phyloP scores from a whole-genome alignment of 192 early-diverging fungal species.

The Rhizoclosmatium sp. region DNA sequence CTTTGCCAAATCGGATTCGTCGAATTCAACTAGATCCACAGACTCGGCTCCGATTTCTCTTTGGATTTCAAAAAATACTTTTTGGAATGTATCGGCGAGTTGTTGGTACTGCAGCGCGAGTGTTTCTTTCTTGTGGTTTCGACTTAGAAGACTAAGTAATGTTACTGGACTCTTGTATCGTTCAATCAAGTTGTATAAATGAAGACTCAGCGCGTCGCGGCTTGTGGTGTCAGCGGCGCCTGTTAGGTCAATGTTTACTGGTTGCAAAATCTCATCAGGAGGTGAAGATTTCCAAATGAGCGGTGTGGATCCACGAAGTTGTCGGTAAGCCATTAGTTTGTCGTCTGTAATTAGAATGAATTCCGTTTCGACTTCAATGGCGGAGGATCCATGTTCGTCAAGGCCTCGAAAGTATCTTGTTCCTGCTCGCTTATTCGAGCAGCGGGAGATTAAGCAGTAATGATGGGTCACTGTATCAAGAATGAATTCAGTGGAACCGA shows the following conservation, averaged over 20 bases:
- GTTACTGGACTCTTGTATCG: slow-evolving; percentile 14
- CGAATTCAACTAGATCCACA: slow-evolving; percentile 17
- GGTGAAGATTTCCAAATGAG: slow-evolving; percentile 19
- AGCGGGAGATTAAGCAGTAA: slow-evolving; percentile 24
- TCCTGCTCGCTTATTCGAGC: slow-evolving; percentile 30
- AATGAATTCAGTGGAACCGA: slow-evolving; percentile 24
- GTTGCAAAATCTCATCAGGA: slow-evolving; percentile 22
- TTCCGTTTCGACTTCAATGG: slow-evolving; percentile 42
- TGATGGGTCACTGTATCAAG: slow-evolving; percentile 7
- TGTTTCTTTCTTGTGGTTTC: slow-evolving; percentile 8
- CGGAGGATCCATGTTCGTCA: slow-evolving; percentile 23
- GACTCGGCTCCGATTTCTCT: background rate
- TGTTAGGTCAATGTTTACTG: slow-evolving; percentile 11
- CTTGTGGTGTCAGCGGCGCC: background rate
- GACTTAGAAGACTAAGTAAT: slow-evolving; percentile 19
- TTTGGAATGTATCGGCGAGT: slow-evolving; percentile 20
- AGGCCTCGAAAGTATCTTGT: slow-evolving; percentile 33
- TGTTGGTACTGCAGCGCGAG: slow-evolving; percentile 5
- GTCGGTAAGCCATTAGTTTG: slow-evolving; percentile 25
- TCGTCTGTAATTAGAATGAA: background rate
- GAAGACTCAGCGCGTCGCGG: background rate
- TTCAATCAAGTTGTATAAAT: slow-evolving; percentile 22
- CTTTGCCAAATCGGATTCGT: slow-evolving; percentile 12
- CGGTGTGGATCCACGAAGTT: slow-evolving; percentile 29
- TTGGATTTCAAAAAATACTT: background rate